These are phyloP conservation scores for Moesziomyces antarcticus DNA, from an alignment of 1,284 basidiomycete genomes.

Conservation along the genomic window DNA sequence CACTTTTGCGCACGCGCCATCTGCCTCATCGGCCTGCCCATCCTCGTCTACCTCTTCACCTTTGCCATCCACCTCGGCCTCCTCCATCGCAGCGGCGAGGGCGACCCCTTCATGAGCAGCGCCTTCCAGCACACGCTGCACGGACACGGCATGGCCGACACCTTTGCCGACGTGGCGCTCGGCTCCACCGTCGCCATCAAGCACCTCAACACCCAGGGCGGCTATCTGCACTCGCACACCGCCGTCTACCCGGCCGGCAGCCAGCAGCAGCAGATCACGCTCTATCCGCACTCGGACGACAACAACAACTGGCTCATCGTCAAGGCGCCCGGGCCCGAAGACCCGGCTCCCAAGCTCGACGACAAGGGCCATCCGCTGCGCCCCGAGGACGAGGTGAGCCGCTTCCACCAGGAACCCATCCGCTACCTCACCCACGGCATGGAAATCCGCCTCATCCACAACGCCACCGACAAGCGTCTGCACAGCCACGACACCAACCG, in stretches of 20 bases:
- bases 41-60: constrained; percentile 91
- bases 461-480: constrained; percentile 82
- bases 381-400: constrained; percentile 52
- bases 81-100: constrained; percentile 88
- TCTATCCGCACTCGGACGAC: constrained; percentile 92
- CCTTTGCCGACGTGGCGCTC: constrained; percentile 84
- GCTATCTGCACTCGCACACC: constrained; percentile 93
- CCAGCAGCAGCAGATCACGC: constrained; percentile 93
- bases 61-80: constrained; percentile 94
- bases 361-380: constrained; percentile 56
- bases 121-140: constrained; percentile 96
- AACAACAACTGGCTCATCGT: constrained; percentile 91
- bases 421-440: constrained; percentile 76
- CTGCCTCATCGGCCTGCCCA: constrained; percentile 86
- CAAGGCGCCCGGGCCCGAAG: constrained; percentile 70
- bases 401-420: constrained; percentile 71
- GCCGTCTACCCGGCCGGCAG: constrained; percentile 81
- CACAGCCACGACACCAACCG: constrained; percentile 90
- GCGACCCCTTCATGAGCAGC: constrained; percentile 98
- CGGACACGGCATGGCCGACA: constrained; percentile 91
- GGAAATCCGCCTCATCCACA: constrained; percentile 85
- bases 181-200: constrained; percentile 86
- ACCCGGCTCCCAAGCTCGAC: constrained; percentile 70
- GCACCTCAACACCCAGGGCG: constrained; percentile 95
- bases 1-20: constrained; percentile 90